Conservation (phyloP, 805 yeast genomes). For the Blastobotrys attinorum region DNA sequence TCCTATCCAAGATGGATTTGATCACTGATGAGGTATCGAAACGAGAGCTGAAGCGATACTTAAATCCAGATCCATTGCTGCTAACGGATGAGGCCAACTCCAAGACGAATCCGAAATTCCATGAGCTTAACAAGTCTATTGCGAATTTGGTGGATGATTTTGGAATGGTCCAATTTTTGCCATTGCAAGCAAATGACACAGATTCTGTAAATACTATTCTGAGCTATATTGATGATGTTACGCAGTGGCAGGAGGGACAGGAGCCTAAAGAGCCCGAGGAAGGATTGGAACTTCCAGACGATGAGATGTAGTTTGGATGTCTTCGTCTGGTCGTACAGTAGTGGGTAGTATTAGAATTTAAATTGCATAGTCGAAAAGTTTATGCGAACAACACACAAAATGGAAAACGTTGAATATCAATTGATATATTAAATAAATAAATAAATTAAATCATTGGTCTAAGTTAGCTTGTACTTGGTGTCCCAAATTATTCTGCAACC, state of each 20-base stretch:
- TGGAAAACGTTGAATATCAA: too few relatives aligned
- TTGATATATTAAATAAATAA: too few relatives aligned
- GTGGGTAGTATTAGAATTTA: too few relatives aligned
- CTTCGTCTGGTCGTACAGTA: too few relatives aligned
- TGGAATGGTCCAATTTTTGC: slow-evolving; percentile 97
- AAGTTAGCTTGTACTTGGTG: too few relatives aligned
- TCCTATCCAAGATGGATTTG: slow-evolving; percentile 79
- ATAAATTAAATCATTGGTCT: too few relatives aligned
- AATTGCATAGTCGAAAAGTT: too few relatives aligned
- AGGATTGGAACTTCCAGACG: slow-evolving; percentile 32
- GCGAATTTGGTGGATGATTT: slow-evolving; percentile 92
- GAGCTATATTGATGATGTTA: slow-evolving; percentile 90
- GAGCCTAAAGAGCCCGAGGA: slow-evolving; percentile 96
- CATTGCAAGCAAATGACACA: slow-evolving; percentile 71
- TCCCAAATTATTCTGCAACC: too few relatives aligned
- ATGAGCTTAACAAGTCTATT: slow-evolving; percentile 67
- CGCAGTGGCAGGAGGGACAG: slow-evolving; percentile 95
- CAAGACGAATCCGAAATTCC: slow-evolving; percentile 53
- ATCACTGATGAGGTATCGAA: slow-evolving; percentile 70
- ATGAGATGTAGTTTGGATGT: not conserved
- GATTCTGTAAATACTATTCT: slow-evolving; percentile 74
- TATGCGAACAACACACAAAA: too few relatives aligned
- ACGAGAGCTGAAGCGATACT: slow-evolving; percentile 69
- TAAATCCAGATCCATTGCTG: slow-evolving; percentile 87
- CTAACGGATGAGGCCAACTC: slow-evolving; percentile 45